A percentile compares a stretch with the other conserved stretches of the same genome.
These are phyloP conservation scores for Cladosporium sp. DNA, from an alignment of 2,329 filamentous ascomycete genomes.

Conservation along the genomic window DNA sequence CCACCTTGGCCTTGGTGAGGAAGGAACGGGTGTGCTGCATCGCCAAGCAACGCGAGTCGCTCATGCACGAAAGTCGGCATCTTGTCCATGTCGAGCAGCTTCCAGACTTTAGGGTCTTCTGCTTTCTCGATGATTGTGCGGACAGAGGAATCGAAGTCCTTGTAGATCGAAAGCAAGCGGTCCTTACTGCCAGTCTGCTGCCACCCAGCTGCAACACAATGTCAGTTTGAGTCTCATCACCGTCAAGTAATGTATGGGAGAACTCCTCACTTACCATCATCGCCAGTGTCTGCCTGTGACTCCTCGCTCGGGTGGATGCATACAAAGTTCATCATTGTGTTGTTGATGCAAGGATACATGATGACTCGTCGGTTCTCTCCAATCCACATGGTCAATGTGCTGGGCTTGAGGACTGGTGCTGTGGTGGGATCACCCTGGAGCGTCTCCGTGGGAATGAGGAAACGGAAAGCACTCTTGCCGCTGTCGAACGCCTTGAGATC, in stretches of 20 bases:
- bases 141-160: slow-evolving; percentile 34
- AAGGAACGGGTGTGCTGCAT: slow-evolving; percentile 65
- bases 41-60: slow-evolving; percentile 57
- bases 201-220: slow-evolving; percentile 26
- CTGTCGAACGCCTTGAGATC: slow-evolving; percentile 27
- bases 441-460: slow-evolving; percentile 48
- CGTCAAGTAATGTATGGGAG: neutral
- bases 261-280: slow-evolving; percentile 10
- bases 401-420: slow-evolving; percentile 18
- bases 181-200: slow-evolving; percentile 34
- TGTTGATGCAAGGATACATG: slow-evolving; percentile 46
- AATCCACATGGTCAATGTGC: slow-evolving; percentile 43
- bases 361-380: slow-evolving; percentile 42
- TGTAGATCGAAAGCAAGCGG: slow-evolving; percentile 39
- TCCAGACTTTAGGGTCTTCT: slow-evolving; percentile 46
- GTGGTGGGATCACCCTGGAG: slow-evolving; percentile 38
- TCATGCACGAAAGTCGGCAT: slow-evolving; percentile 54
- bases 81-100: slow-evolving; percentile 58
- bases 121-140: slow-evolving; percentile 37
- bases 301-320: slow-evolving; percentile 38
- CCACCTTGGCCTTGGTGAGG: slow-evolving; percentile 62
- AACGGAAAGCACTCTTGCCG: slow-evolving; percentile 57
- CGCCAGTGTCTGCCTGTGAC: slow-evolving; percentile 18
- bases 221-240: neutral
- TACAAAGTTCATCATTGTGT: slow-evolving; percentile 45